Evolutionary conservation across 2,329 filamentous ascomycete genomes (phyloP).

Genomic region (Elsinoe australis): DNA sequence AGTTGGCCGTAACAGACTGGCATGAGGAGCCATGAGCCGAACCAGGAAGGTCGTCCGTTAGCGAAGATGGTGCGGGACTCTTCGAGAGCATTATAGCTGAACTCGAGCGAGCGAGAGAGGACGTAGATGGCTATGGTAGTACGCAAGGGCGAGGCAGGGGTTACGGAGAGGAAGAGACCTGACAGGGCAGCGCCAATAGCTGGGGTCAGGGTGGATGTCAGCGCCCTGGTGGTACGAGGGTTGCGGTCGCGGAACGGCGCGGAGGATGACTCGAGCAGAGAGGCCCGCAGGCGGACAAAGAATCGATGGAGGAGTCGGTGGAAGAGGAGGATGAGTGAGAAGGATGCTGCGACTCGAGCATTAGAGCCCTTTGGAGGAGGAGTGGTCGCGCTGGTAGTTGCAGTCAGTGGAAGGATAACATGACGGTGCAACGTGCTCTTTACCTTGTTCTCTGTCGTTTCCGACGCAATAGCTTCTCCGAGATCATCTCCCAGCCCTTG

Average conservation of each 20-base stretch:
- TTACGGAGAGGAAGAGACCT: conserved; percentile 72
- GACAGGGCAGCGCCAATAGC: conserved; percentile 85
- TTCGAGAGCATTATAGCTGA: conserved; percentile 75
- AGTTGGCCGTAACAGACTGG: conserved; percentile 43
- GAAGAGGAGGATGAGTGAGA: conserved; percentile 78
- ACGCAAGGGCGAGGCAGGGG: conserved; percentile 62
- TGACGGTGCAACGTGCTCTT: neutral
- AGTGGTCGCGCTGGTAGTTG: neutral
- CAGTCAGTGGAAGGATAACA: neutral
- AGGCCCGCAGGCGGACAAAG: conserved; percentile 68
- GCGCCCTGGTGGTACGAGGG: conserved; percentile 61
- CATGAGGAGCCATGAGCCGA: conserved; percentile 47
- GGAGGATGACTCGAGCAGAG: conserved; percentile 69
- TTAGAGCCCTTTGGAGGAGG: conserved; percentile 41
- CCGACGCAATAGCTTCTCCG: conserved; percentile 27
- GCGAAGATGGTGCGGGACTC: conserved; percentile 35
- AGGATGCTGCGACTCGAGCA: conserved; percentile 69
- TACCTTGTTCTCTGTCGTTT: conserved; percentile 4
- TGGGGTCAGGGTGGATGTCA: conserved; percentile 78
- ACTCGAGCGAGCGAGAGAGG: conserved; percentile 74
- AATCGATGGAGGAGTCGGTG: conserved; percentile 88
- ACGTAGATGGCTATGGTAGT: conserved; percentile 75
- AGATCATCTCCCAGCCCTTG: conserved; percentile 41
- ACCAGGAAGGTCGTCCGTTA: conserved; percentile 60
- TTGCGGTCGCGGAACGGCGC: conserved; percentile 76